Evolutionary conservation across 306 rosid genomes (phyloP), one percentile per base, ranked within the genome.

Genomic region (Lithocarpus polystachyus): DNA sequence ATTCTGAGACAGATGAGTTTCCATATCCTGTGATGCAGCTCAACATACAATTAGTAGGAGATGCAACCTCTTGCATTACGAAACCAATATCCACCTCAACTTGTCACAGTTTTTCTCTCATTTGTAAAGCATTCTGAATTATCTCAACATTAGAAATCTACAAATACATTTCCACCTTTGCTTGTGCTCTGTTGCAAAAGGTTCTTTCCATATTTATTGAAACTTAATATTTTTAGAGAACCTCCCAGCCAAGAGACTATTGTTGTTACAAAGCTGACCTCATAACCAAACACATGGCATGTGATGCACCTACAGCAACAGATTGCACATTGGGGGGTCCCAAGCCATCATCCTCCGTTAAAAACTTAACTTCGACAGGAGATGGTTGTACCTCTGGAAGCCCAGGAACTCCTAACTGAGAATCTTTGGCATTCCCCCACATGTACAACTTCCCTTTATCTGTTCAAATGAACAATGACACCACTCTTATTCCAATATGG

Each of bases 371-470:
- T 86, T 90, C 92, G 57, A 93, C 79, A 19, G 97, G 98, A 71
- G 57, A 51, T 56, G 92, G 57, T 74, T 93, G 96, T 52, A 86
- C 77, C 40, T 79, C 91, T 37, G 97, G 98, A 74, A 92, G 85
- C 84, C 98, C 99, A 56, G 99, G 98, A 86, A 95, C 89, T 72
- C 98, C 98, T 83, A 95, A 76, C 55, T 91, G 99, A 72, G 92
- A 91, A 82, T 93, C 97, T 61, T 56, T 77, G 26, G 94, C 82
- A 82, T 95, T 90, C 83, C 98, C 96, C 97, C 99, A 91, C 92
- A 84, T 88, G 85, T 81, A 95, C 86, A 93, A 79, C 90, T 89
- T 93, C 20, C 99, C 97, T 77, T 76, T 79, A 77, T 86, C 99
- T 95, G 88, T 74, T 75, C 69, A 74, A 81, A 71, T 15, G 78